Percentiles rank a stretch among this genome's conserved stretches.
These are phyloP conservation scores for Nigrospora sphaerica DNA, from an alignment of 2,329 filamentous ascomycete genomes.

Conservation along the genomic window DNA sequence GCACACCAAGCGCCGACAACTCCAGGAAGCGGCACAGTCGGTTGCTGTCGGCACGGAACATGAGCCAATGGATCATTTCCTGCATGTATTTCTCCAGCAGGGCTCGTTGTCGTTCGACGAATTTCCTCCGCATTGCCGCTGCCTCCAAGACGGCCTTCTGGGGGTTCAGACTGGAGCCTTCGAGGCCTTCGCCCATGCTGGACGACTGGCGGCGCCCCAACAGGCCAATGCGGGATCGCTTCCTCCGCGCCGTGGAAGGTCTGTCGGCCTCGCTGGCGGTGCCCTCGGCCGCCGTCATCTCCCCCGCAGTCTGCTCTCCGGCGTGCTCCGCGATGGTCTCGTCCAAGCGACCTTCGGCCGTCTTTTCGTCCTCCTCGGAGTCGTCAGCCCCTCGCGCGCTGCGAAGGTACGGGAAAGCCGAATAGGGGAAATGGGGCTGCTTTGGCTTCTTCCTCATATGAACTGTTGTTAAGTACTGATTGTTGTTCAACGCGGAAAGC, in stretches of 20 bases:
- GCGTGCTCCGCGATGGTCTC: constrained; percentile 30
- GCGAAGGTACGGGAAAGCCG: constrained; percentile 83
- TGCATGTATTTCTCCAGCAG: constrained; percentile 86
- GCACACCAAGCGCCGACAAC: constrained; percentile 85
- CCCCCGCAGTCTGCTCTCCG: constrained; percentile 34
- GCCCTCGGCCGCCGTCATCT: constrained; percentile 48
- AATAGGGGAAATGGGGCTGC: constrained; percentile 83
- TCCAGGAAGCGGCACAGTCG: constrained; percentile 93
- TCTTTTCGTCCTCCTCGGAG: constrained; percentile 59
- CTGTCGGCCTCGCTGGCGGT: constrained; percentile 64
- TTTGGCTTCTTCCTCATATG: constrained; percentile 64
- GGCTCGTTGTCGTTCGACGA: constrained; percentile 75
- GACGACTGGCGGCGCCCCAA: constrained; percentile 45
- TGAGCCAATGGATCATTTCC: constrained; percentile 91
- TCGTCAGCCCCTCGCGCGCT: constrained; percentile 67
- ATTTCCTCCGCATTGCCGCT: constrained; percentile 49
- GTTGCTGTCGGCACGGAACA: constrained; percentile 94
- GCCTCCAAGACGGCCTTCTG: constrained; percentile 51
- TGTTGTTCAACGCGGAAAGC: constrained; percentile 74
- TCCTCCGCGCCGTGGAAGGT: constrained; percentile 30
- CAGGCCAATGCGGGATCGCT: constrained; percentile 46
- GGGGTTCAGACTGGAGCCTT: constrained; percentile 30
- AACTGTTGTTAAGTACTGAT: constrained; percentile 58
- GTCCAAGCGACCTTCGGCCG: constrained; percentile 28
- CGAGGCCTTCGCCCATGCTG: constrained; percentile 37